Percentiles rank a stretch among this genome's conserved stretches.
Conservation (phyloP, 805 yeast genomes). For the Starmerella roubikii region DNA sequence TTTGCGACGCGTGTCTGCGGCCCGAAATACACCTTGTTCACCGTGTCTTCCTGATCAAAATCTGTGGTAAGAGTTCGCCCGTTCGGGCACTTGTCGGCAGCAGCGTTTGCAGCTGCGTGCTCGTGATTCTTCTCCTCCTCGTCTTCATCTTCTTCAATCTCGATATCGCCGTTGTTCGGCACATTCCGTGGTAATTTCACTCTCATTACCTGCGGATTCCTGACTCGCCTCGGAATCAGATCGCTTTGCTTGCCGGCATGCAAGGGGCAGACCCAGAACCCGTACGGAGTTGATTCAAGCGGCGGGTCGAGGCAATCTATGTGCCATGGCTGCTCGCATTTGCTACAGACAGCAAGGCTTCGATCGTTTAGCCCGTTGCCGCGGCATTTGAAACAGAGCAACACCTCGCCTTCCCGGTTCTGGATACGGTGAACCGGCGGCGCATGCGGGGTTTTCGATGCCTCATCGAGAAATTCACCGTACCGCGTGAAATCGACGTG, state of each 20-base stretch:
- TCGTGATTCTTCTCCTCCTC: slow-evolving; percentile 7
- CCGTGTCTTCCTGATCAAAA: slow-evolving; percentile 8
- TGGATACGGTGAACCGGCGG: slow-evolving; percentile 29
- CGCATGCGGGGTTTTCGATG: slow-evolving; percentile 6
- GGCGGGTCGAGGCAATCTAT: slow-evolving; percentile 18
- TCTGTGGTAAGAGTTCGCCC: no score
- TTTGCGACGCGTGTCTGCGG: slow-evolving; percentile 3
- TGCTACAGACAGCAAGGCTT: slow-evolving; percentile 85
- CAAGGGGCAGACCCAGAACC: slow-evolving; percentile 18
- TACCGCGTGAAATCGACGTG: slow-evolving; percentile 52
- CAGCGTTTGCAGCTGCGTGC: background rate
- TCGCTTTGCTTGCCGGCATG: slow-evolving; percentile 9
- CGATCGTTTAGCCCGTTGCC: slow-evolving; percentile 51
- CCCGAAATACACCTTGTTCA: slow-evolving; percentile 2
- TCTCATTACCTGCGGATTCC: slow-evolving; percentile 42
- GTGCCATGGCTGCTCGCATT: slow-evolving; percentile 39
- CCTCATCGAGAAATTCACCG: slow-evolving; percentile 60
- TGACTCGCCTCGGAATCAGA: slow-evolving; percentile 25
- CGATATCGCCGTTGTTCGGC: slow-evolving; percentile 44
- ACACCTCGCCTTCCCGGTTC: slow-evolving; percentile 55
- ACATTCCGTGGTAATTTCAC: slow-evolving; percentile 42
- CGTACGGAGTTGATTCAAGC: slow-evolving; percentile 11
- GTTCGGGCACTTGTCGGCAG: slow-evolving; percentile 2
- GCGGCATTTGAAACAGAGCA: slow-evolving; percentile 65
- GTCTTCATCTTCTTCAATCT: slow-evolving; percentile 35